phyloP scores from a whole-genome alignment of 768 basidiomycete genomes.

The Lentinula aciculospora region DNA sequence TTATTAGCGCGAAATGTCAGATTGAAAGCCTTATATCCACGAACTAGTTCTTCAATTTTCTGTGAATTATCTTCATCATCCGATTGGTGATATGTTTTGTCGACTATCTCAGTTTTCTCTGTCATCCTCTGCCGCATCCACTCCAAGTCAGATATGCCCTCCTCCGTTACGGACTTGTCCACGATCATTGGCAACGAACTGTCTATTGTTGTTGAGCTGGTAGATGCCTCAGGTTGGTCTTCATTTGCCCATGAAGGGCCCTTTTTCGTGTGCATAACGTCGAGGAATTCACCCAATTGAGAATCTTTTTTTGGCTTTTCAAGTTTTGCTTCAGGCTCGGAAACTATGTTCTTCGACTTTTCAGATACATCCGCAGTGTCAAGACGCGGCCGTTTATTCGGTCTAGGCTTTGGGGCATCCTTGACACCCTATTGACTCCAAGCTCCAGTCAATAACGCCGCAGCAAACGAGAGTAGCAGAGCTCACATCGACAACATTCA shows the following conservation, averaged over 20 bases:
- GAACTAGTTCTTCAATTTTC: constrained; percentile 5
- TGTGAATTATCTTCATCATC: constrained; percentile 41
- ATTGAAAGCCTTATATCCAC: background rate
- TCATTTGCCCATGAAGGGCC: constrained; percentile 67
- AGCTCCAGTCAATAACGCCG: constrained; percentile 3
- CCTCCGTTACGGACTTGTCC: constrained; percentile 18
- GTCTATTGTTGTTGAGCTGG: constrained; percentile 6
- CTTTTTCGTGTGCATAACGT: constrained; percentile 65
- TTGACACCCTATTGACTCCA: constrained; percentile 50
- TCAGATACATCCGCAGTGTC: constrained; percentile 18
- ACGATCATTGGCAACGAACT: constrained; percentile 10
- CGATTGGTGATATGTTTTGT: constrained; percentile 58
- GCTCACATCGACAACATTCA: constrained; percentile 73
- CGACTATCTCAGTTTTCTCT: constrained; percentile 31
- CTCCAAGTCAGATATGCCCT: constrained; percentile 58
- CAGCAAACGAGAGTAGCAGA: background rate
- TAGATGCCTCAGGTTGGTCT: constrained; percentile 12
- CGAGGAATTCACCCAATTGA: constrained; percentile 62
- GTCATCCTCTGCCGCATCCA: constrained; percentile 70
- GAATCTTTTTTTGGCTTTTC: constrained; percentile 25
- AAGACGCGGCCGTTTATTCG: constrained; percentile 59
- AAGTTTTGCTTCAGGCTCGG: constrained; percentile 8
- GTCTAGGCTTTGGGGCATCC: constrained; percentile 61
- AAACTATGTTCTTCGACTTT: constrained; percentile 9
- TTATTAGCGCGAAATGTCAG: background rate